Evolutionary conservation across 768 basidiomycete species (phyloP).

Genomic region (Cystobasidium tubakii): DNA sequence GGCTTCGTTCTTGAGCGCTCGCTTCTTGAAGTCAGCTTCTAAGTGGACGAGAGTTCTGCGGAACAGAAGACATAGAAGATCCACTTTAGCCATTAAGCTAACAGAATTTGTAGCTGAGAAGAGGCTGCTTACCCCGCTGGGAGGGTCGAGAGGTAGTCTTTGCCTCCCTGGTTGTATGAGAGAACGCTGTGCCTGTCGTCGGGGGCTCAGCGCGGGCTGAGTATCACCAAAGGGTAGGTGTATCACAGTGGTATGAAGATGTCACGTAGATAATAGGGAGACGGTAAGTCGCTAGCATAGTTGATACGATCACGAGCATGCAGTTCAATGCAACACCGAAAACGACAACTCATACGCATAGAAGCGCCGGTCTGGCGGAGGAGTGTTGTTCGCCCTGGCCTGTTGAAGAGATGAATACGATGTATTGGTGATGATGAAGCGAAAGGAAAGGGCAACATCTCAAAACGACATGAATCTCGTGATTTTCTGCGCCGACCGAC

Average conservation of each 20-base stretch:
- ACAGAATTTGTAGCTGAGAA: neutral
- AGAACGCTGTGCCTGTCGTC: slow-evolving; percentile 73
- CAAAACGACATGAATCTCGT: neutral
- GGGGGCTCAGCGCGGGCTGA: slow-evolving; percentile 57
- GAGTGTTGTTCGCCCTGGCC: neutral
- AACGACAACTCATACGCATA: neutral
- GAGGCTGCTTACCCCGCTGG: slow-evolving; percentile 55
- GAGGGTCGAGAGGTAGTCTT: slow-evolving; percentile 61
- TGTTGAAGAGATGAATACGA: neutral
- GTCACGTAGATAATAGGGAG: too few species aligned
- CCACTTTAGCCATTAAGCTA: neutral
- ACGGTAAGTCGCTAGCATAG: too few species aligned
- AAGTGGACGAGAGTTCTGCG: slow-evolving; percentile 62
- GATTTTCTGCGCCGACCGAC: neutral
- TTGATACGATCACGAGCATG: neutral
- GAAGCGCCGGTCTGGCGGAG: neutral
- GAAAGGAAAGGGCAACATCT: neutral
- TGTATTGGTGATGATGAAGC: neutral
- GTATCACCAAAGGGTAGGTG: too few species aligned
- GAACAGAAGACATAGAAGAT: neutral
- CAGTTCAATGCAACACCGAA: neutral
- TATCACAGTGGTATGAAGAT: too few species aligned
- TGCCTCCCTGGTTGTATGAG: slow-evolving; percentile 61
- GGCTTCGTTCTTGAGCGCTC: slow-evolving; percentile 44
- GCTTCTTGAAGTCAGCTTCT: slow-evolving; percentile 69